Conservation (phyloP, 768 basidiomycete genomes). For the Leccinum ochraceum region DNA sequence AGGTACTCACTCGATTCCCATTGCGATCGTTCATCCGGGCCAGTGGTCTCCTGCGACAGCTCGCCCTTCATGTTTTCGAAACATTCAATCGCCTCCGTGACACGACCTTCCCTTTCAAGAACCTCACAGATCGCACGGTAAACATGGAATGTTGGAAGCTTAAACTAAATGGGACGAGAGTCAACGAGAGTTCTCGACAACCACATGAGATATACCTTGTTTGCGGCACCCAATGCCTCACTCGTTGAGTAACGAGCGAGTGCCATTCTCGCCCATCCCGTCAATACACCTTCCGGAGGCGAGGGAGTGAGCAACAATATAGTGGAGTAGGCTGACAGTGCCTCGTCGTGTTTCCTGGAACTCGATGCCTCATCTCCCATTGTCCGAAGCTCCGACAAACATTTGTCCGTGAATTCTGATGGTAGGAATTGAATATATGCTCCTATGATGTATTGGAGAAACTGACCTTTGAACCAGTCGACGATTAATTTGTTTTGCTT, state of each 20-base stretch:
- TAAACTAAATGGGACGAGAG: background rate
- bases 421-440: background rate
- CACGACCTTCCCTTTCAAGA: background rate
- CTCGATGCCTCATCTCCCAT: background rate
- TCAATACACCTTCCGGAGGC: background rate
- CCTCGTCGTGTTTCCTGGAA: background rate
- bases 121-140: background rate
- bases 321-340: background rate
- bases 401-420: background rate
- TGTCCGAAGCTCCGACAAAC: background rate
- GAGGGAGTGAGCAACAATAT: background rate
- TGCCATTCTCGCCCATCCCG: background rate
- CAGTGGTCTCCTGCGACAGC: background rate
- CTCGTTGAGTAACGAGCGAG: background rate
- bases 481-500: background rate
- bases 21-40: background rate
- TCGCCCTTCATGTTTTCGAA: background rate
- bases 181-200: background rate
- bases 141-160: background rate
- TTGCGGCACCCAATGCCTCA: background rate
- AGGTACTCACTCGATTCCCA: slow-evolving; percentile 1
- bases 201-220: slow-evolving; percentile 1
- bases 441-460: background rate
- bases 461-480: background rate
- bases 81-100: background rate